Evolutionary conservation across 768 basidiomycete species (phyloP), one percentile per base, ranked within the genome.

Genomic region (Lactarius tabidus): DNA sequence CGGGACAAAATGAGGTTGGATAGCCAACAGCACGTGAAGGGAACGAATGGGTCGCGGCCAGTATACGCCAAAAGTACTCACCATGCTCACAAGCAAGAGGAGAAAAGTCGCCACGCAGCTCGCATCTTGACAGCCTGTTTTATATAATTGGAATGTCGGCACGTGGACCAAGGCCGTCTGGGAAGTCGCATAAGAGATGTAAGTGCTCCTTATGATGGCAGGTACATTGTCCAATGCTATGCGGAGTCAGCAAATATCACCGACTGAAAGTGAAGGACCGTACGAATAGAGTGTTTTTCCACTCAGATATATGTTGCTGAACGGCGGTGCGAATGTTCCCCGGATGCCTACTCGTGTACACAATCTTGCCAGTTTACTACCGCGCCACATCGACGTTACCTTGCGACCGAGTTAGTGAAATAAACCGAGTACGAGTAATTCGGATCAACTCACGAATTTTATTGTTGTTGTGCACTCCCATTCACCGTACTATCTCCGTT

Each of bases 371-470:
- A 36, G 12, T n/a, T n/a, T n/a, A n/a, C 36, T 36, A 5, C 6
- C 36, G 36, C 36, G 36, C 36, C 2, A 33, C 33, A 33, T 4
- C 33, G 8, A 33, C 33, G 12, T 36, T 36, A 36, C 36, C 36
- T 10, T 36, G 36, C 36, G 36, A 36, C 36, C 36, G 8, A 10
- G 36, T 36, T 10, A 12, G 36, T 10, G n/a, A 36, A 36, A 36
- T 36, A 36, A 5, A 10, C 6, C 6, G n/a, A 8, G 10, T 36
- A 2, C 6, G 12, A 36, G 36, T 36, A 36, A 3, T 33, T 36
- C 12, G 36, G 36, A 2, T 8, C 23, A 18, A 71, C 78, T 17
- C 68, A 84, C 84, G 48, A 80, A 77, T n/a, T 77, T 84, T 86
- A 36, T 10, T 36, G 6, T 36, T 36, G 36, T 36, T 9, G 36